These are phyloP conservation scores for Solanum etuberosum DNA, from an alignment of 257 asterid genomes.

Conservation along the genomic window DNA sequence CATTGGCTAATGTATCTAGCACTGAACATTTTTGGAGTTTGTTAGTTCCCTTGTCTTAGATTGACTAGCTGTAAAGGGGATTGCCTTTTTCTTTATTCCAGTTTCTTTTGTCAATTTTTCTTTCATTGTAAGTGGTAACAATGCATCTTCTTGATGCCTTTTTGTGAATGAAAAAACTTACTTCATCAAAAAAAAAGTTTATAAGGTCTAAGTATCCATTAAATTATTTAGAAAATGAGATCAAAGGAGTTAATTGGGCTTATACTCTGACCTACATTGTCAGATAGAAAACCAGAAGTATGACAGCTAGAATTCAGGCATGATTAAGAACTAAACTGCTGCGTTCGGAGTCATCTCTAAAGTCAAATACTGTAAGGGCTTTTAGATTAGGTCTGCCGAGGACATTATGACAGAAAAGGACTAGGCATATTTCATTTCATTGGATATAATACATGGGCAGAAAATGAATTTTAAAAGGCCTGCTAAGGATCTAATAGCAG, in stretches of 20 bases:
- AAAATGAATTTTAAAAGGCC: background rate
- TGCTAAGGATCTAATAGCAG: background rate
- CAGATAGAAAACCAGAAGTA: background rate
- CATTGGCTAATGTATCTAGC: too few relatives aligned
- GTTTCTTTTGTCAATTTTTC: too few relatives aligned
- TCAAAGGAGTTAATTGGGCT: background rate
- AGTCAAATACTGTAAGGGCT: background rate
- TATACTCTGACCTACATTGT: background rate
- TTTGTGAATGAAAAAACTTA: too few relatives aligned
- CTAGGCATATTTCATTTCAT: background rate
- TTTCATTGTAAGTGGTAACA: too few relatives aligned
- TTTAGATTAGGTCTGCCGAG: background rate
- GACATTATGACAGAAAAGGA: background rate
- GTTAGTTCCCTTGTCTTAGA: too few relatives aligned
- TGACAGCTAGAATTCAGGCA: background rate
- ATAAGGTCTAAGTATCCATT: too few relatives aligned
- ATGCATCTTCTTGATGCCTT: too few relatives aligned
- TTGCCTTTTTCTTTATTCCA: too few relatives aligned
- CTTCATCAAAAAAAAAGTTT: too few relatives aligned
- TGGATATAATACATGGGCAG: background rate
- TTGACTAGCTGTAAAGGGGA: too few relatives aligned
- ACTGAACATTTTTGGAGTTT: too few relatives aligned
- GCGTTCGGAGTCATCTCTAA: background rate
- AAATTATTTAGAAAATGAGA: background rate
- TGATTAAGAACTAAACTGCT: background rate